These are phyloP conservation scores for Keithomyces neogunnii DNA, from an alignment of 2,329 filamentous ascomycete genomes.

Conservation along the genomic window DNA sequence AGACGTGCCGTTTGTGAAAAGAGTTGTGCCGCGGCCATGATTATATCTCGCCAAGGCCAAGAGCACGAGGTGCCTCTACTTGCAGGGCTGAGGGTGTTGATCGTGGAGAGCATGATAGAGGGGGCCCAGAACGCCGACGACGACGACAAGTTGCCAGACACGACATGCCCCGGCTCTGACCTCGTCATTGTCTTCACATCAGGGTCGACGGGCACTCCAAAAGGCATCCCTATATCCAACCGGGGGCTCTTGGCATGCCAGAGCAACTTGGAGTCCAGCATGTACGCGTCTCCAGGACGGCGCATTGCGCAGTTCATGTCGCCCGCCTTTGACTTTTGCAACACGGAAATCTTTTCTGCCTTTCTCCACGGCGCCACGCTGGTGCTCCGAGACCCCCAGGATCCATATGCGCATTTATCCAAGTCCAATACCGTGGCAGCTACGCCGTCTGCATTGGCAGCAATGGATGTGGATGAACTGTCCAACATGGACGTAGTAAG, in stretches of 20 bases:
- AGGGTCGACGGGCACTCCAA: slow-evolving; percentile 5
- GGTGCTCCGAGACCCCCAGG: slow-evolving; percentile 3
- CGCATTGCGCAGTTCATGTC: slow-evolving; percentile 8
- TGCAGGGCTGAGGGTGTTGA: background rate
- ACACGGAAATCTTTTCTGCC: slow-evolving; percentile 3
- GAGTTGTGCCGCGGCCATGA: background rate
- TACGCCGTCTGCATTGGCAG: slow-evolving; percentile 3
- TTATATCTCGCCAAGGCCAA: background rate
- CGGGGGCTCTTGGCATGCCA: slow-evolving; percentile 4
- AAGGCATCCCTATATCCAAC: slow-evolving; percentile 5
- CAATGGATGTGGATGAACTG: slow-evolving; percentile 1
- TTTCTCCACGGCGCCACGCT: slow-evolving; percentile 6
- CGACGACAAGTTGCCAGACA: background rate
- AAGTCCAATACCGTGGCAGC: slow-evolving; percentile 3
- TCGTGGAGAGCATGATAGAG: background rate
- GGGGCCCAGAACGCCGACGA: background rate
- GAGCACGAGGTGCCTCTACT: background rate
- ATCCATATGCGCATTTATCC: slow-evolving; percentile 3
- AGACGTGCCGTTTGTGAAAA: background rate
- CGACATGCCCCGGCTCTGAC: background rate
- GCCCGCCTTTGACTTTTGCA: slow-evolving; percentile 5
- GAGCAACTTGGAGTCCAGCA: slow-evolving; percentile 5
- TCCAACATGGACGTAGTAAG: slow-evolving; percentile 4
- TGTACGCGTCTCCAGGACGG: slow-evolving; percentile 4
- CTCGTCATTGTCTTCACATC: slow-evolving; percentile 6